phyloP scores from a whole-genome alignment of 2,329 filamentous ascomycete species.

The Lachnellula subtilissima region DNA sequence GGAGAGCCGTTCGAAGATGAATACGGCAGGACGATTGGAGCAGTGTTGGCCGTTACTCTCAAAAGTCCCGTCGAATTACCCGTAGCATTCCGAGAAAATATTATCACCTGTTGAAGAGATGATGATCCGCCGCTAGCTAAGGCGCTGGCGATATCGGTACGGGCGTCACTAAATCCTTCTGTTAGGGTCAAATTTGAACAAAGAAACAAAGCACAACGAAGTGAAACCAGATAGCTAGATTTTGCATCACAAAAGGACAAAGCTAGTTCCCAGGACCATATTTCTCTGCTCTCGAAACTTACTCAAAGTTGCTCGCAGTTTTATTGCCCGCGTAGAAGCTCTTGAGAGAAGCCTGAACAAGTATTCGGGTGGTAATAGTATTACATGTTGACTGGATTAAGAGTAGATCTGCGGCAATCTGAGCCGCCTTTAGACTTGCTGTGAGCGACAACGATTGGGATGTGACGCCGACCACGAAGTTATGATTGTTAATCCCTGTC shows the following conservation, averaged over 20 bases:
- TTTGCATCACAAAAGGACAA: background rate
- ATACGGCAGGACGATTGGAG: constrained; percentile 58
- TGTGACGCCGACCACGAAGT: constrained; percentile 53
- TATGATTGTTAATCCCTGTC: constrained; percentile 49
- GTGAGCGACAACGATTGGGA: constrained; percentile 66
- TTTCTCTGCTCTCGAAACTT: background rate
- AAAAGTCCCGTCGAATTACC: constrained; percentile 53
- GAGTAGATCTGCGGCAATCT: constrained; percentile 72
- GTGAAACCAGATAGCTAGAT: background rate
- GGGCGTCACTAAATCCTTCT: constrained; percentile 35
- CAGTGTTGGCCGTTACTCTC: constrained; percentile 54
- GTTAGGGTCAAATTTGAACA: background rate
- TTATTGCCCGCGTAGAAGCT: constrained; percentile 53
- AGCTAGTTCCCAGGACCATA: background rate
- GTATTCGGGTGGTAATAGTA: constrained; percentile 63
- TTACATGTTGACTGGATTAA: constrained; percentile 71
- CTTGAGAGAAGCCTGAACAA: constrained; percentile 51
- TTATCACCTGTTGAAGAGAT: constrained; percentile 62
- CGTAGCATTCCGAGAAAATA: constrained; percentile 66
- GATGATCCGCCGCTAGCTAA: constrained; percentile 50
- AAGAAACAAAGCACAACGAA: background rate
- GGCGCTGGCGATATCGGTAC: constrained; percentile 65
- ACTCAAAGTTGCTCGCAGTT: constrained; percentile 54
- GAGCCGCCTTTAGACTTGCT: constrained; percentile 79
- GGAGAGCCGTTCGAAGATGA: constrained; percentile 49